Evolutionary conservation across 2,329 filamentous ascomycete genomes (phyloP).

Genomic region (Coccinonectria pachysandricola): DNA sequence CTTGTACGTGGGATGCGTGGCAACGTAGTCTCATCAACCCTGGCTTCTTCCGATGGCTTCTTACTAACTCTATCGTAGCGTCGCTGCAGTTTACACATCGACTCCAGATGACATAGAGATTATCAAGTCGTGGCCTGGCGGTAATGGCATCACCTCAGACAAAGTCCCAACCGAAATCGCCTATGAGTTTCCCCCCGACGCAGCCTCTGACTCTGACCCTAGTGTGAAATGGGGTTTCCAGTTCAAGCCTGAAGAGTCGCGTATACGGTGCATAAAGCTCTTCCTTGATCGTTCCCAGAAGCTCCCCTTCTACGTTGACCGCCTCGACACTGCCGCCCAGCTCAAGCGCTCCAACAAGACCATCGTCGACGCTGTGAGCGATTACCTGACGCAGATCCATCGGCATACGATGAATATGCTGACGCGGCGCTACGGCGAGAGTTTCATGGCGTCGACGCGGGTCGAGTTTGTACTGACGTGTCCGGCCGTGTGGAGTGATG

Average conservation of each 20-base stretch:
- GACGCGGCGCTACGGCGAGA: conserved; percentile 63
- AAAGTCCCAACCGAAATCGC: conserved; percentile 77
- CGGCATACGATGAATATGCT: conserved; percentile 71
- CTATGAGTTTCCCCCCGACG: conserved; percentile 33
- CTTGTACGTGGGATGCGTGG: too few relatives aligned
- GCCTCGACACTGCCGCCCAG: conserved; percentile 65
- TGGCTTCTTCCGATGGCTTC: background rate
- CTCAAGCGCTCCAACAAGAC: conserved; percentile 66
- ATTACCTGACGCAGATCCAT: conserved; percentile 69
- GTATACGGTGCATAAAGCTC: conserved; percentile 73
- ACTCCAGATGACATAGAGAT: conserved; percentile 74
- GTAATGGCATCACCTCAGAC: conserved; percentile 78
- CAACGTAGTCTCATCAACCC: background rate
- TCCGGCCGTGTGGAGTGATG: conserved; percentile 76
- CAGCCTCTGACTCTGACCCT: conserved; percentile 29
- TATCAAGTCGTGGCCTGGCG: conserved; percentile 76
- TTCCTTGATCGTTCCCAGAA: conserved; percentile 75
- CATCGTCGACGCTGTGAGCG: conserved; percentile 67
- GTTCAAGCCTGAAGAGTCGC: conserved; percentile 65
- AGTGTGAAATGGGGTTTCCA: conserved; percentile 71
- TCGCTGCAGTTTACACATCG: conserved; percentile 63
- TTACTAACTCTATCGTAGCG: conserved; percentile 22
- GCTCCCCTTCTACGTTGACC: conserved; percentile 70
- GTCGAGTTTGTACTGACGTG: conserved; percentile 74
- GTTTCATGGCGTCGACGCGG: conserved; percentile 65